phyloP scores from a whole-genome alignment of 169 alveolate genomes.

The Eimeria acervulina region DNA sequence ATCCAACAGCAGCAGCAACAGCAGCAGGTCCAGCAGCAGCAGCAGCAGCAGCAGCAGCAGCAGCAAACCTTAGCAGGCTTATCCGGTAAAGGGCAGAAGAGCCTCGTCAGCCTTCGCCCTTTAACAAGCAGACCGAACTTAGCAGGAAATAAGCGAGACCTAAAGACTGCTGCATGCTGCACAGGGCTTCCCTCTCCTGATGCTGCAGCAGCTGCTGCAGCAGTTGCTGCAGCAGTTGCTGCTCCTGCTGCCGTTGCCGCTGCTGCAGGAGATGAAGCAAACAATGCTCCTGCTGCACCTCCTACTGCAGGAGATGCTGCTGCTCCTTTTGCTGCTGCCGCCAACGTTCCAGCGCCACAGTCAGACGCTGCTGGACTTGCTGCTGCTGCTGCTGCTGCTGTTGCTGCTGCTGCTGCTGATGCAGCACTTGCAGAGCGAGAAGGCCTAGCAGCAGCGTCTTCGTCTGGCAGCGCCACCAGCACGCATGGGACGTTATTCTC shows the following conservation, averaged over 20 bases:
- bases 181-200: neutral
- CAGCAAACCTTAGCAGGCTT: too few species aligned
- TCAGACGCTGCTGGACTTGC: neutral
- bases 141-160: constrained; percentile 25
- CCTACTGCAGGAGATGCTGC: neutral
- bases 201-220: too few species aligned
- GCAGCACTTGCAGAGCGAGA: neutral
- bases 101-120: constrained; percentile 14
- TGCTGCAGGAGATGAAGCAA: neutral
- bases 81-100: constrained; percentile 40
- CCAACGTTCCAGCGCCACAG: neutral
- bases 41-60: too few species aligned
- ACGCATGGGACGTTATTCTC: constrained; percentile 51
- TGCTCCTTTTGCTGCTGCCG: constrained; percentile 15
- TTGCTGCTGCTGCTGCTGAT: too few species aligned
- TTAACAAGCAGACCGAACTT: constrained; percentile 25
- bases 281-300: too few species aligned
- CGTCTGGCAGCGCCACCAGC: neutral
- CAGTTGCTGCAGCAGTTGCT: too few species aligned
- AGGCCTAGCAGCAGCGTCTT: neutral
- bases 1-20: too few species aligned
- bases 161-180: constrained; percentile 16
- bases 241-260: neutral
- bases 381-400: too few species aligned
- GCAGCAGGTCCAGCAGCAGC: too few species aligned